Conservation (phyloP, 2,329 filamentous ascomycete species). For the Alternaria gaisen region DNA sequence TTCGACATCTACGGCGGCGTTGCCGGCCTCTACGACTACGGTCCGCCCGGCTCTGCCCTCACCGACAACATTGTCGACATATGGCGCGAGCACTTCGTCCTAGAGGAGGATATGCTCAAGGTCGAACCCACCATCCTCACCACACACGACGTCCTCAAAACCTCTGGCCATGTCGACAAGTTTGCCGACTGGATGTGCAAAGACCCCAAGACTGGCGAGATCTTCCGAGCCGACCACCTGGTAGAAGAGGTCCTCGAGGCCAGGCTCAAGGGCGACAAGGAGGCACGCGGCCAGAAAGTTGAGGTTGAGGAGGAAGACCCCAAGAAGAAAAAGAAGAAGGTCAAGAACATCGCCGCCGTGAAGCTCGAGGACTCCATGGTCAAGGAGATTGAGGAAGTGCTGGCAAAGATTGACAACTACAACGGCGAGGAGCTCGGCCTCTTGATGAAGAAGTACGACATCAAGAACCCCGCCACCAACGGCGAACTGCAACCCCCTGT, state of each 20-base stretch:
- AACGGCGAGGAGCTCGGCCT: conserved; percentile 84
- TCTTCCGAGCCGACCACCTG: conserved; percentile 93
- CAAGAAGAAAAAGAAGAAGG: conserved; percentile 91
- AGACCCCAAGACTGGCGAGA: conserved; percentile 96
- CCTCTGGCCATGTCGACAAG: conserved; percentile 92
- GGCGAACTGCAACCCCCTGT: conserved; percentile 81
- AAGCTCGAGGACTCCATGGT: conserved; percentile 88
- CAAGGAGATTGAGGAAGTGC: conserved; percentile 87
- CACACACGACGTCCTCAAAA: conserved; percentile 92
- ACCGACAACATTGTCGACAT: conserved; percentile 87
- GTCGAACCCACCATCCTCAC: conserved; percentile 95
- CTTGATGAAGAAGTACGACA: conserved; percentile 87
- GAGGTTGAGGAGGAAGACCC: conserved; percentile 77
- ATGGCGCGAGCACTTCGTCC: conserved; percentile 93
- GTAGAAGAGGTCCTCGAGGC: conserved; percentile 93
- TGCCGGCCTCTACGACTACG: conserved; percentile 91
- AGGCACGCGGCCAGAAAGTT: conserved; percentile 82
- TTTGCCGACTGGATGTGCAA: conserved; percentile 99
- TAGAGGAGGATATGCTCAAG: conserved; percentile 95
- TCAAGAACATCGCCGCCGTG: conserved; percentile 68
- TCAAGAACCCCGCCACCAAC: conserved; percentile 85
- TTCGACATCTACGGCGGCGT: conserved; percentile 96
- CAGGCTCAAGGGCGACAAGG: conserved; percentile 87
- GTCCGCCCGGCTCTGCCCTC: conserved; percentile 84
- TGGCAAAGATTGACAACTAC: conserved; percentile 96